Evolutionary conservation across 768 basidiomycete genomes (phyloP).

Genomic region (Pleurotus tuoliensis): DNA sequence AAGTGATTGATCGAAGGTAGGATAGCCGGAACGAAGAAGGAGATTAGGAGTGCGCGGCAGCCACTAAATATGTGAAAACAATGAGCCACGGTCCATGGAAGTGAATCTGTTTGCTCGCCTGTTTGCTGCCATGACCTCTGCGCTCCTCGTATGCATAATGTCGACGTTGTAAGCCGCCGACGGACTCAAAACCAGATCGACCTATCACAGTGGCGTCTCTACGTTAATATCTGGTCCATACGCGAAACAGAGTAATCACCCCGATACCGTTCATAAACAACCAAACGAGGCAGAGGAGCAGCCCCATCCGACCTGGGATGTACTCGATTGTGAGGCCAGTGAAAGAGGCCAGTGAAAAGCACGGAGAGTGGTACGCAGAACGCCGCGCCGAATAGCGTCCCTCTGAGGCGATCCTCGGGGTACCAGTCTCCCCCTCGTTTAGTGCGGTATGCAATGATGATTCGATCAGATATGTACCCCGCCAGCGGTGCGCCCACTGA

Average conservation of each 20-base stretch:
- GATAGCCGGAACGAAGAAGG: constrained; percentile 29
- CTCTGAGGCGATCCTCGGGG: constrained; percentile 51
- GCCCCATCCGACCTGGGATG: constrained; percentile 36
- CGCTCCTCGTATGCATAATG: constrained; percentile 42
- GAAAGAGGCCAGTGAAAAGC: constrained; percentile 30
- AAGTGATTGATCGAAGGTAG: constrained; percentile 41
- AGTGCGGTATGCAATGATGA: constrained; percentile 34
- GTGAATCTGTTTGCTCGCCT: constrained; percentile 20
- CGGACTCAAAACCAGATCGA: constrained; percentile 44
- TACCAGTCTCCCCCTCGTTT: constrained; percentile 40
- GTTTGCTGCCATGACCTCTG: constrained; percentile 44
- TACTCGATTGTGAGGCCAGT: constrained; percentile 36
- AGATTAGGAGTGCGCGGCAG: constrained; percentile 29
- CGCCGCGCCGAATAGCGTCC: constrained; percentile 30
- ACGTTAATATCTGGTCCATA: no score
- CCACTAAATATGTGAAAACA: constrained; percentile 14
- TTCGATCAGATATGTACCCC: constrained; percentile 40
- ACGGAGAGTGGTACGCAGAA: constrained; percentile 42
- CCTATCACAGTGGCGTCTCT: constrained; percentile 22
- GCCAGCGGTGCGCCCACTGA: constrained; percentile 46
- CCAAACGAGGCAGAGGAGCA: constrained; percentile 48
- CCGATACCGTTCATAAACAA: constrained; percentile 65
- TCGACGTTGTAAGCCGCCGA: constrained; percentile 45
- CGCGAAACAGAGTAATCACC: neutral
- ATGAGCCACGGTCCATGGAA: neutral